phyloP scores from a whole-genome alignment of 2,329 filamentous ascomycete species.

The Aspergillus sp. region DNA sequence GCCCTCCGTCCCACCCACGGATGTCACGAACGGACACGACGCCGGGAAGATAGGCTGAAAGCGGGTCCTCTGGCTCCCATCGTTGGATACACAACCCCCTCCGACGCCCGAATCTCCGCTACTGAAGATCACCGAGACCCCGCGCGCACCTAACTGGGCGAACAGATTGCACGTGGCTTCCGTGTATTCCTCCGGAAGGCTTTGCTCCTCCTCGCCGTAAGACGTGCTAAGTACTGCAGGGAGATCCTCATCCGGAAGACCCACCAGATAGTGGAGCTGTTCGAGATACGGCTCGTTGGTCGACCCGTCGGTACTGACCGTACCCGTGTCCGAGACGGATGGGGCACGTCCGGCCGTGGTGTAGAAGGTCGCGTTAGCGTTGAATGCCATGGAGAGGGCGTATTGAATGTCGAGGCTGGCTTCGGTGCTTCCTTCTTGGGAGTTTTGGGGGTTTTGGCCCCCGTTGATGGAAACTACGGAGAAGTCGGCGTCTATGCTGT shows the following conservation, averaged over 20 bases:
- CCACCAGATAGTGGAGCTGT: conserved; percentile 62
- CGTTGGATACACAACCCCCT: conserved; percentile 56
- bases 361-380: conserved; percentile 60
- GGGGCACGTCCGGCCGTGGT: conserved; percentile 60
- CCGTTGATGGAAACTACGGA: conserved; percentile 59
- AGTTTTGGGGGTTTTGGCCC: conserved; percentile 54
- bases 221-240: conserved; percentile 69
- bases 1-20: conserved; percentile 61
- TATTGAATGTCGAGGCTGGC: conserved; percentile 68
- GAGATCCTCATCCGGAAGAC: conserved; percentile 55
- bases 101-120: conserved; percentile 66
- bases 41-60: conserved; percentile 60
- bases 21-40: conserved; percentile 64
- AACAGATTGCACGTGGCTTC: conserved; percentile 64
- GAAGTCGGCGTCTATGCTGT: conserved; percentile 57
- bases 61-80: conserved; percentile 54
- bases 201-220: conserved; percentile 69
- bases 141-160: conserved; percentile 65
- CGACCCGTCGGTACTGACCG: conserved; percentile 45
- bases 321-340: conserved; percentile 51
- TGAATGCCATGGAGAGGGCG: conserved; percentile 57
- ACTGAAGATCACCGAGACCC: conserved; percentile 66
- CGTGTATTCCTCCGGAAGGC: conserved; percentile 61
- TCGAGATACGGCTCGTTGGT: conserved; percentile 68
- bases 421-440: conserved; percentile 52